These are phyloP conservation scores for Sphagnurus paluster DNA, from an alignment of 1,284 basidiomycete species.

Conservation along the genomic window DNA sequence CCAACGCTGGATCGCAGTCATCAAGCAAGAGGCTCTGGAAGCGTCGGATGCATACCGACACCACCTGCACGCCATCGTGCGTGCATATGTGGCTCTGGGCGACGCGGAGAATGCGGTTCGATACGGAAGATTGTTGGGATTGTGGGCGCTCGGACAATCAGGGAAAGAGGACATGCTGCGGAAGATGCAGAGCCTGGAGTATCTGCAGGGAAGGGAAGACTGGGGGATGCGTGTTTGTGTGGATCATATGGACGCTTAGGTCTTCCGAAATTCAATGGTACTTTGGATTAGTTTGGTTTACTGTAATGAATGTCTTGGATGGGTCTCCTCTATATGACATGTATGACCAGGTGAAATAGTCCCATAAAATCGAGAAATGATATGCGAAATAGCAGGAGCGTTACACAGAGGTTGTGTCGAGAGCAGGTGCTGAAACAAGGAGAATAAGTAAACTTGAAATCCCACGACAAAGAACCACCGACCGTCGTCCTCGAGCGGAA, in stretches of 20 bases:
- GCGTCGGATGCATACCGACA: slow-evolving; percentile 19
- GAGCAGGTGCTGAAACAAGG: slow-evolving; percentile 8
- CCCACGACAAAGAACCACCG: neutral
- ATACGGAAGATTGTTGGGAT: slow-evolving; percentile 17
- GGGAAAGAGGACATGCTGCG: slow-evolving; percentile 14
- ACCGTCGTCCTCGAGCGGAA: slow-evolving; percentile 13
- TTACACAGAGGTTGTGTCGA: neutral
- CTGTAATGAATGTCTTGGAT: too few species aligned
- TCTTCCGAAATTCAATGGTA: neutral
- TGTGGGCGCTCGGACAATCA: slow-evolving; percentile 17
- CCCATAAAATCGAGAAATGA: too few species aligned
- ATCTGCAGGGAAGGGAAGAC: slow-evolving; percentile 10
- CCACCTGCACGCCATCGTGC: slow-evolving; percentile 19
- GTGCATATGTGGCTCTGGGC: slow-evolving; percentile 19
- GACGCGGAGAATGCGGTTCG: slow-evolving; percentile 16
- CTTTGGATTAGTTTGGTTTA: too few species aligned
- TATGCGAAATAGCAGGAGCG: too few species aligned
- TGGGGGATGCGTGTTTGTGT: slow-evolving; percentile 14
- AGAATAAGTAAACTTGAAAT: neutral
- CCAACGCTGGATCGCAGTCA: slow-evolving; percentile 17
- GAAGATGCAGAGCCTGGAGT: slow-evolving; percentile 13
- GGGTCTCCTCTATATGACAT: too few species aligned
- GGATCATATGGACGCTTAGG: slow-evolving; percentile 3
- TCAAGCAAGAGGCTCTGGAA: slow-evolving; percentile 19
- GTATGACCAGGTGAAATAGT: too few species aligned